Conservation (phyloP, 495 filamentous ascomycete species). For the Chaetomidium leptoderma region DNA sequence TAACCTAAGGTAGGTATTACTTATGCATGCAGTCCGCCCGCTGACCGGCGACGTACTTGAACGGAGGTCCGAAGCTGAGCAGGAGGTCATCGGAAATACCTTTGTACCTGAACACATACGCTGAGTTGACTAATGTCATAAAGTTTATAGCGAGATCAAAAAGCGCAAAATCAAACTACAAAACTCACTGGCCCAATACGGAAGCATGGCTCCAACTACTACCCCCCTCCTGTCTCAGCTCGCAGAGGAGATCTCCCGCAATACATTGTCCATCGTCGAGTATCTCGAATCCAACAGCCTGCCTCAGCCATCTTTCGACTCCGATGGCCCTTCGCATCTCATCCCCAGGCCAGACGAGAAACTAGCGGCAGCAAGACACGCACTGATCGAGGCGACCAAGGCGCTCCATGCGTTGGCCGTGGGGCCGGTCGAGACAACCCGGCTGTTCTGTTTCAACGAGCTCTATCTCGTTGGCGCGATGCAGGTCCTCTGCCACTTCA, state of each 20-base stretch:
- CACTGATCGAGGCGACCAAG: constrained; percentile 20
- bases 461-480: constrained; percentile 18
- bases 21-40: too few relatives aligned
- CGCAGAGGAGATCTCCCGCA: constrained; percentile 11
- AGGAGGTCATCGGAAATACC: background rate
- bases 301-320: constrained; percentile 18
- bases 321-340: constrained; percentile 12
- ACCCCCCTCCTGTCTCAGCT: constrained; percentile 2
- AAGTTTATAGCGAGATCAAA: background rate
- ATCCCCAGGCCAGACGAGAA: constrained; percentile 1
- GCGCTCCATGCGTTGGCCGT: constrained; percentile 20
- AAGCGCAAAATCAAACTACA: background rate
- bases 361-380: constrained; percentile 5
- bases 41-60: too few relatives aligned
- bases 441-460: constrained; percentile 14
- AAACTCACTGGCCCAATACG: background rate
- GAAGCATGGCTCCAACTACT: background rate
- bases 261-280: constrained; percentile 4
- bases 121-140: background rate
- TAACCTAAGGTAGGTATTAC: too few relatives aligned
- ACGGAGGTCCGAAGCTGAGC: background rate
- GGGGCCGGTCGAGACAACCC: constrained; percentile 17
- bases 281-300: constrained; percentile 9
- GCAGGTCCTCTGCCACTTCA: constrained; percentile 25
- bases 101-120: too few relatives aligned